Conservation (phyloP, 768 basidiomycete species). For the Gloeophyllum trabeum region DNA sequence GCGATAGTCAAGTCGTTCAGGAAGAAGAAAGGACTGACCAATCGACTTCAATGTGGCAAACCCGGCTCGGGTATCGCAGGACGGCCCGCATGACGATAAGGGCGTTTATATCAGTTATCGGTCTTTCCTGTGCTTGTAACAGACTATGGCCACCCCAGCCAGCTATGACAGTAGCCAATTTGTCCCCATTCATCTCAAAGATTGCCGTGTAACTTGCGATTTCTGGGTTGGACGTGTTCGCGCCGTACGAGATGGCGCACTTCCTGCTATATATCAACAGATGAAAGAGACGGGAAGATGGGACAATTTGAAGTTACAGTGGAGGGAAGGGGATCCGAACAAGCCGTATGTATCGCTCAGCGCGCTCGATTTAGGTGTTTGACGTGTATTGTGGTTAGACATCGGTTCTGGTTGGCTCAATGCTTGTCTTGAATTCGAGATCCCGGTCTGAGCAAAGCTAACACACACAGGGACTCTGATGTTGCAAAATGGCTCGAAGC, state of each 20-base stretch:
- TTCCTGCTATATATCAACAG: constrained; percentile 9
- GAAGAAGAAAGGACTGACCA: too few species aligned
- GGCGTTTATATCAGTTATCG: too few species aligned
- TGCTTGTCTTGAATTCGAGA: not conserved
- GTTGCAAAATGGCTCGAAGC: constrained; percentile 14
- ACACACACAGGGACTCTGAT: constrained; percentile 9
- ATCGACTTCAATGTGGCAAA: too few species aligned
- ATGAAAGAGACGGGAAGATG: constrained; percentile 11
- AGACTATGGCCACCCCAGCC: too few species aligned
- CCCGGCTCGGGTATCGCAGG: too few species aligned
- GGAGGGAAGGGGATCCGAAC: constrained; percentile 11
- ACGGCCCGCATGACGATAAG: too few species aligned
- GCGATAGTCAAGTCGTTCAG: too few species aligned
- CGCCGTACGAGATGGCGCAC: constrained; percentile 4
- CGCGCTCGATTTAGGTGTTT: not conserved
- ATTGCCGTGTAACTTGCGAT: constrained; percentile 5
- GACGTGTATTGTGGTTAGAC: constrained; percentile 3
- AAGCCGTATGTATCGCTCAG: constrained; percentile 6
- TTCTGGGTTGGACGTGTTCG: constrained; percentile 7
- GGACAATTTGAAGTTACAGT: constrained; percentile 9
- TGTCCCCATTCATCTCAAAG: too few species aligned
- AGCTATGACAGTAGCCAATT: too few species aligned
- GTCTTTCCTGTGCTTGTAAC: too few species aligned
- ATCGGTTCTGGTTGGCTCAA: constrained; percentile 9
- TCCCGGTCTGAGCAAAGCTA: not conserved